Evolutionary conservation across 1,284 basidiomycete species (phyloP), one percentile per base, ranked within the genome.

Genomic region (Marasmius sp.): DNA sequence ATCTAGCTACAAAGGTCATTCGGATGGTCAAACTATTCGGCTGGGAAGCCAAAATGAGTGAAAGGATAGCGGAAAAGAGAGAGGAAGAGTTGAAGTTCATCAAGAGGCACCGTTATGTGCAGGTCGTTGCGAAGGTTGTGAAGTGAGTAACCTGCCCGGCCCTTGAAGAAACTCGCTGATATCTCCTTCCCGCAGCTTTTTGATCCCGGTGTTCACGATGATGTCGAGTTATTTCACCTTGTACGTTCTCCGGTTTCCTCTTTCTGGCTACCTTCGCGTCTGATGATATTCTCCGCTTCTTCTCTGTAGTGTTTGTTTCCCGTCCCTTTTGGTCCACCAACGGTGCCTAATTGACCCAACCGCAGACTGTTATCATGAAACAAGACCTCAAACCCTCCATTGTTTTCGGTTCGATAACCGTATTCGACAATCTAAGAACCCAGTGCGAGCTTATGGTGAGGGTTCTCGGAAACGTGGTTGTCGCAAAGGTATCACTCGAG

Each of bases 21-120:
- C 70, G 80, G 11, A 82, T 83, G 73, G 74, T 85, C 72, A 88
- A 88, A 70, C 81, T 88, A 64, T 88, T 88, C 66, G 85, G 79
- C 9, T 87, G 84, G 84, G 84, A 85, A 64, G 68, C 68, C 6
- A 73, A 77, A 37, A 79, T 84, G 67, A 72, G 76, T 55, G 71
- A 75, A n/a, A 72, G 77, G 50, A 74, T 86, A 12, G 68, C 73
- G 2, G 74, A 75, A 22, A 58, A 38, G 34, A 49, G 57, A 16
- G 47, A 34, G 18, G 27, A 49, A 10, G 57, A 58, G 33, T 20
- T 58, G 11, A 37, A 27, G 27, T 50, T 48, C 11, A 37, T 50
- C 5, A 49, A 22, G 34, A 47, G 36, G 45, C 16, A 18, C 14
- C 33, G 22, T 22, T n/a, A 8, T 8, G 8, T 58, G 43, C 41